These are phyloP conservation scores for Trichoderma sp. DNA, from an alignment of 2,329 filamentous ascomycete genomes.

Conservation along the genomic window DNA sequence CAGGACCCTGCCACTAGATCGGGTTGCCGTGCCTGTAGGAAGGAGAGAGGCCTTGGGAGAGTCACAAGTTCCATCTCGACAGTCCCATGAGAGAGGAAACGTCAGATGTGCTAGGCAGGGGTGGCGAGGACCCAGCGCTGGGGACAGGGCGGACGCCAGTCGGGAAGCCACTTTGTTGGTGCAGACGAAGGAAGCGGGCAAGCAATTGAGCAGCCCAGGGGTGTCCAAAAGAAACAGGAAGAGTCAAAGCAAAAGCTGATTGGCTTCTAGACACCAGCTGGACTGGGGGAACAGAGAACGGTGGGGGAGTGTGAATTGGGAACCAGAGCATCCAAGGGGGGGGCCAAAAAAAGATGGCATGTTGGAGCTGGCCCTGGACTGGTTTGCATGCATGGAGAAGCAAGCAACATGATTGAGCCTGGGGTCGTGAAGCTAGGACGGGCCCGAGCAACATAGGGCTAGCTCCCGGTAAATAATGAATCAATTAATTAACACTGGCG, in stretches of 20 bases:
- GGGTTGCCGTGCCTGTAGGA: conserved; percentile 19
- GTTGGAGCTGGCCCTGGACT: background rate
- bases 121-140: conserved; percentile 27
- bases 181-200: conserved; percentile 9
- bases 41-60: conserved; percentile 10
- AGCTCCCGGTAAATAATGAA: background rate
- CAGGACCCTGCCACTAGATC: conserved; percentile 24
- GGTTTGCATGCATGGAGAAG: conserved; percentile 18
- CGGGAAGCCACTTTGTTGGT: conserved; percentile 29
- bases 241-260: conserved; percentile 20
- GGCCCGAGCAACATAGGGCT: conserved; percentile 18
- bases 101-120: conserved; percentile 26
- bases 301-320: conserved; percentile 25
- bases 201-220: conserved; percentile 18
- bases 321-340: conserved; percentile 2
- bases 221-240: conserved; percentile 28
- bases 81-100: conserved; percentile 27
- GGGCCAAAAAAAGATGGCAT: background rate
- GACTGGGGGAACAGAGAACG: conserved; percentile 22
- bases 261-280: conserved; percentile 17
- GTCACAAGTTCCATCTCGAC: conserved; percentile 17
- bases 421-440: conserved; percentile 16
- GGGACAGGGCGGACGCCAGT: conserved; percentile 30
- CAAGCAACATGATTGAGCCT: conserved; percentile 13
- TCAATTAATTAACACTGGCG: background rate